Evolutionary conservation across 768 basidiomycete genomes (phyloP).

Genomic region (Melanogaster broomeanus): DNA sequence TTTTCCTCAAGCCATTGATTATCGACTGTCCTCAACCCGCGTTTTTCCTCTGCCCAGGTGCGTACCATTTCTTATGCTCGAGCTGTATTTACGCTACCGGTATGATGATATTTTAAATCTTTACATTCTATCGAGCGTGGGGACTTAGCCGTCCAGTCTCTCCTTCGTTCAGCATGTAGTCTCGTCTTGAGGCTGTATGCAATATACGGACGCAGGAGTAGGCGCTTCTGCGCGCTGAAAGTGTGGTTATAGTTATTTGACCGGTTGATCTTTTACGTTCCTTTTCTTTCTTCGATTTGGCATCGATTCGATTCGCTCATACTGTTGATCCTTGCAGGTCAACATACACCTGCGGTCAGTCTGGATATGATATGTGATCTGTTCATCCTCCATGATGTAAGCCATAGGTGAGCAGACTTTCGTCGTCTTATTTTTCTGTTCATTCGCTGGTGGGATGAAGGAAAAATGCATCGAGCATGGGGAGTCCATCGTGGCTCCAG

Average conservation of each 20-base stretch:
- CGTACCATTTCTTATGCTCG: neutral
- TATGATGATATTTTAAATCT: constrained; percentile 31
- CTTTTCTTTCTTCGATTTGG: neutral
- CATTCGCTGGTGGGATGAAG: constrained; percentile 31
- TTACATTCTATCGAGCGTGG: constrained; percentile 31
- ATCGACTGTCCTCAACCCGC: neutral
- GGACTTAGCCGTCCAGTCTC: constrained; percentile 35
- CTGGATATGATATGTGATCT: neutral
- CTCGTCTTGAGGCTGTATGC: constrained; percentile 37
- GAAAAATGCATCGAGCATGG: constrained; percentile 21
- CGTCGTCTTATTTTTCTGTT: neutral
- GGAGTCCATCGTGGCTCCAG: constrained; percentile 23
- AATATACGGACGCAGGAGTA: constrained; percentile 35
- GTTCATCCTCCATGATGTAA: neutral
- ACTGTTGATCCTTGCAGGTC: constrained; percentile 4
- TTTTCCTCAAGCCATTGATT: neutral
- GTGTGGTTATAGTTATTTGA: constrained; percentile 41
- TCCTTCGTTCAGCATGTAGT: constrained; percentile 34
- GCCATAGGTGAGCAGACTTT: constrained; percentile 7
- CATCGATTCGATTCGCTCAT: constrained; percentile 6
- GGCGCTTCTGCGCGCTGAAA: constrained; percentile 36
- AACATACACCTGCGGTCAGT: neutral
- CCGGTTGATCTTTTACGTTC: constrained; percentile 2
- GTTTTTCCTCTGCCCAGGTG: constrained; percentile 7
- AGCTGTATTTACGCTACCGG: neutral